These are phyloP conservation scores for Endocarpon pusillum DNA, from an alignment of 495 filamentous ascomycete species.

Conservation along the genomic window DNA sequence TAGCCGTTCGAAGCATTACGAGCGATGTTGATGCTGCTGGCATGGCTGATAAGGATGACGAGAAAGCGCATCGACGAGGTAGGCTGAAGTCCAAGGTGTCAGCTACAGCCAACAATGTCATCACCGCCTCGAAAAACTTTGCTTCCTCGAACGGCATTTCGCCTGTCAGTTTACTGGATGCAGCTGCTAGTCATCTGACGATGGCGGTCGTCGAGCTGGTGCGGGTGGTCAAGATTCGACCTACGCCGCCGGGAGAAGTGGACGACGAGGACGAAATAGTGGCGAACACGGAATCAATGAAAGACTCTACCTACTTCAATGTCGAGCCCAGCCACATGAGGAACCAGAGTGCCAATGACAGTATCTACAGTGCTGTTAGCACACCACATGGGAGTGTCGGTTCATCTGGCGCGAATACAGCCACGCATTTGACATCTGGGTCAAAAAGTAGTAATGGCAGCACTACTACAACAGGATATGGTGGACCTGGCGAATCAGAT, in stretches of 20 bases:
- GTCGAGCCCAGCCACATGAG: conserved; percentile 25
- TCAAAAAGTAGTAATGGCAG: conserved; percentile 17
- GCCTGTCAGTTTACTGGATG: conserved; percentile 85
- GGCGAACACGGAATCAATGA: conserved; percentile 20
- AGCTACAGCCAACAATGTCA: conserved; percentile 85
- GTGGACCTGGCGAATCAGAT: no score
- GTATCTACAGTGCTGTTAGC: conserved; percentile 36
- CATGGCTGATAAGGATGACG: conserved; percentile 21
- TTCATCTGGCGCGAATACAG: no score
- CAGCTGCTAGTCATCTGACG: conserved; percentile 83
- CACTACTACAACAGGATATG: conserved; percentile 15
- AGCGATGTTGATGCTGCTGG: conserved; percentile 52
- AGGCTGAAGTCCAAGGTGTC: conserved; percentile 69
- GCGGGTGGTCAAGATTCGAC: conserved; percentile 63
- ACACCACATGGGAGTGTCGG: conserved; percentile 20
- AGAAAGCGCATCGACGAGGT: conserved; percentile 24
- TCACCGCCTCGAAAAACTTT: conserved; percentile 86
- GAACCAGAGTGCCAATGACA: conserved; percentile 30
- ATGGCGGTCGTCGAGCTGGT: conserved; percentile 73
- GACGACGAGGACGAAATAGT: conserved; percentile 49
- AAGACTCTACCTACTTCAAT: conserved; percentile 32
- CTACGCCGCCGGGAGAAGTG: conserved; percentile 53
- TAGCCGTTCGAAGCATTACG: conserved; percentile 62
- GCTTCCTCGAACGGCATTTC: conserved; percentile 65
- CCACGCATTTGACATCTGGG: no score